phyloP scores from a whole-genome alignment of 1,284 basidiomycete genomes.

The Anthracocystis setariae region DNA sequence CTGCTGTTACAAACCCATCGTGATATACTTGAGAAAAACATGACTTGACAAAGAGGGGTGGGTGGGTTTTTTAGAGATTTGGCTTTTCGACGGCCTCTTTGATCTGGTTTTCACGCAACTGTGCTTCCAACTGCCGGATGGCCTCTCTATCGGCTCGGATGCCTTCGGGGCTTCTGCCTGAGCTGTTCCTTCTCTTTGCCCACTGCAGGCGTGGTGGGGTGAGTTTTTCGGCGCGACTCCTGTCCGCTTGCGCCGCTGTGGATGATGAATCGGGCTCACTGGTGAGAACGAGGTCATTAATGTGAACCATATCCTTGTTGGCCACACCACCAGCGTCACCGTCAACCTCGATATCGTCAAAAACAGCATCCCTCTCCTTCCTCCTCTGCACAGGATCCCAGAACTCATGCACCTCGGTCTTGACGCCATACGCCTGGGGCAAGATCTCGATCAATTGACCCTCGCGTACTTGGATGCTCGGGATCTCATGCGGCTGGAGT shows the following conservation, averaged over 20 bases:
- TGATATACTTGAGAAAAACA: neutral
- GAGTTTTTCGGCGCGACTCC: neutral
- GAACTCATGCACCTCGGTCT: conserved; percentile 60
- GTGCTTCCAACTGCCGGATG: conserved; percentile 30
- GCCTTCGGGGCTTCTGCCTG: conserved; percentile 40
- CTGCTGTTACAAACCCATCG: too few relatives aligned
- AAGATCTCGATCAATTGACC: conserved; percentile 65
- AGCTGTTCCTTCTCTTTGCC: conserved; percentile 35
- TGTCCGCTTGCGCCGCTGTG: conserved; percentile 1
- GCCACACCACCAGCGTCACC: conserved; percentile 4
- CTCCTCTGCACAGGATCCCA: conserved; percentile 62
- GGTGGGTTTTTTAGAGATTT: conserved; percentile 8
- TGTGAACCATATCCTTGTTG: conserved; percentile 24
- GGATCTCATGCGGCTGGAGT: conserved; percentile 93
- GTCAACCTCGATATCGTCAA: conserved; percentile 41
- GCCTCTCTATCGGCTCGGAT: conserved; percentile 46
- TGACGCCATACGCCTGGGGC: conserved; percentile 66
- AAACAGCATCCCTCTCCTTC: conserved; percentile 56
- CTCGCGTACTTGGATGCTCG: conserved; percentile 83
- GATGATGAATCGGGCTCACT: conserved; percentile 9
- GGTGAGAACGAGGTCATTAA: conserved; percentile 25
- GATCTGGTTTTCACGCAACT: conserved; percentile 34
- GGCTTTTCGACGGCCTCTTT: conserved; percentile 24
- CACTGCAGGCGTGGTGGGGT: conserved; percentile 21
- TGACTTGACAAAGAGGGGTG: too few relatives aligned